Base-by-base conservation (phyloP, 768 basidiomycete genomes). In the Saitozyma podzolica region DNA sequence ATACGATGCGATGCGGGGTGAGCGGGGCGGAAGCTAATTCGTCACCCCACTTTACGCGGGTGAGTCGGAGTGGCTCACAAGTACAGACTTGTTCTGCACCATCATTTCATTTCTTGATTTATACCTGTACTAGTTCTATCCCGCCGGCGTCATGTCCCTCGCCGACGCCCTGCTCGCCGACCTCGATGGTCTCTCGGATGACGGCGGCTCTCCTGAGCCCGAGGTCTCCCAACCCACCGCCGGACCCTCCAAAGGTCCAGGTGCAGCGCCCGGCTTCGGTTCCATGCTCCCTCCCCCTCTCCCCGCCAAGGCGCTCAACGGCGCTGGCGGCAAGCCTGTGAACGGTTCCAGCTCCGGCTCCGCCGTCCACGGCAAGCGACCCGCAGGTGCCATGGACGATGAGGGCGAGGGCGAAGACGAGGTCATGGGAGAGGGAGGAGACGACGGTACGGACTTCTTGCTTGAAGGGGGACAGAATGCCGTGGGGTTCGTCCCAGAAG, bases 81-180 rank as follows among this genome's bases (percentile, higher is more conserved):
- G 13, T 53, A 13, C 13, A 53, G n/a, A 2, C 29, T 41, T 3
- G 16, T 37, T 8, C 40, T 39, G 39, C 54, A 16, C 20, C 39
- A 17, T 13, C 51, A n/a, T 3, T 14, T n/a, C 29, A 53, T 37
- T 16, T 37, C 41, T 45, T 45, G 39, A 17, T 16, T 37, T 48
- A 7, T 58, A 51, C 61, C 45, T 57, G 48, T 10, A 40, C 2
- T 54, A 9, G 40, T 19, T 54, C 9, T 39, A 50, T 49, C 8
- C 16, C 54, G 16, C 48, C 49, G 40, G 52, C 61, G 74, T 42
- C 64, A 80, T 80, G 74, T 81, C 80, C 17, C 86, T 97, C 39
- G 95, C 92, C 19, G 89, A 97, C 81, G 92, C 95, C 76, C 87
- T 97, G 16, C 83, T 96, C 14, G 92, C 91, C 40, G 94, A 96